Conservation (phyloP, 176 grass and related monocot genomes). For the Paspalum notatum region DNA sequence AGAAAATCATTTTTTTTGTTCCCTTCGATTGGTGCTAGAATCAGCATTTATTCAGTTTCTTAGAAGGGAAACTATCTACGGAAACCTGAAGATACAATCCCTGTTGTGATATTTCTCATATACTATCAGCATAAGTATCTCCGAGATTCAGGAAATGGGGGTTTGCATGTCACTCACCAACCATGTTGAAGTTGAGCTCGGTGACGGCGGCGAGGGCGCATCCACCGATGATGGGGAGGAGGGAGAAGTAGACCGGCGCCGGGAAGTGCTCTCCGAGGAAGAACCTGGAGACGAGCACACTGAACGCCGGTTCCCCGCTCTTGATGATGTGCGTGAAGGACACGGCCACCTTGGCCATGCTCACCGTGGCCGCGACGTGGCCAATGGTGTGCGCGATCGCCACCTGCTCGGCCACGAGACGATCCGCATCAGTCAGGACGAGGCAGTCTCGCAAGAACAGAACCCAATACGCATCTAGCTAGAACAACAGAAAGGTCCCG, state of each 20-base stretch:
- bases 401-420: constrained; percentile 51
- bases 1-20: not conserved
- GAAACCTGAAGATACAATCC: not conserved
- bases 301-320: constrained; percentile 94
- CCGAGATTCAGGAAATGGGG: constrained; percentile 17
- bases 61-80: constrained; percentile 13
- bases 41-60: not conserved
- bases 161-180: constrained; percentile 47
- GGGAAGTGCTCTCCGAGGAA: constrained; percentile 79
- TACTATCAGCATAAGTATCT: constrained; percentile 18
- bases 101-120: constrained; percentile 33
- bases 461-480: not conserved
- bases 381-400: constrained; percentile 95
- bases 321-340: constrained; percentile 99
- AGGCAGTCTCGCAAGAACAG: not conserved
- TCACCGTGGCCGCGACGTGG: constrained; percentile 93
- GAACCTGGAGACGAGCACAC: constrained; percentile 80
- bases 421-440: constrained; percentile 40
- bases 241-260: constrained; percentile 75
- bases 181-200: constrained; percentile 98
- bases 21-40: not conserved
- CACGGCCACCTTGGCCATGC: constrained; percentile 97
- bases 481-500: not conserved
- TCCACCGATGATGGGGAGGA: constrained; percentile 88
- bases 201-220: constrained; percentile 83